These are phyloP conservation scores for Huntiella savannae DNA, from an alignment of 2,329 filamentous ascomycete species.

Conservation along the genomic window DNA sequence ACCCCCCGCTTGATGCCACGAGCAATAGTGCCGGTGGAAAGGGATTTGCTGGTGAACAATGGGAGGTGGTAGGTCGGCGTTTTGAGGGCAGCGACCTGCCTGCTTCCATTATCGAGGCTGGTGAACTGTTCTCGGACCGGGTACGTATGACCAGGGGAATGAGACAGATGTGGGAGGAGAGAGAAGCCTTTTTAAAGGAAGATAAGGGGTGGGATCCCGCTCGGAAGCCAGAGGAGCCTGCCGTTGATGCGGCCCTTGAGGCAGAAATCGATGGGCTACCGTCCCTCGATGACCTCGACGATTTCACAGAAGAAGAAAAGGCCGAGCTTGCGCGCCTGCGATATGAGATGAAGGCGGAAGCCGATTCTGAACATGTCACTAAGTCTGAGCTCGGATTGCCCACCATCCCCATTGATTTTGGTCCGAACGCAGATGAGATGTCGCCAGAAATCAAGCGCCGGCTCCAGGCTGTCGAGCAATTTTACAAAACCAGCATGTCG, in stretches of 20 bases:
- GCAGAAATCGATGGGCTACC: constrained; percentile 17
- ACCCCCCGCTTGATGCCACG: constrained; percentile 73
- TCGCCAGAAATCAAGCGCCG: constrained; percentile 41
- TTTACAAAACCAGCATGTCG: constrained; percentile 70
- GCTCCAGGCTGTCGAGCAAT: constrained; percentile 55
- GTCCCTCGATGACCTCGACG: constrained; percentile 25
- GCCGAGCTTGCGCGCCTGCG: constrained; percentile 24
- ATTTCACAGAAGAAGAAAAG: constrained; percentile 23
- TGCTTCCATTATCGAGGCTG: constrained; percentile 84
- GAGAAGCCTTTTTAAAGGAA: constrained; percentile 77
- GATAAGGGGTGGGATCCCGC: constrained; percentile 63
- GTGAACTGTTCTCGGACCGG: constrained; percentile 72
- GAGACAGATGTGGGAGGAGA: constrained; percentile 84
- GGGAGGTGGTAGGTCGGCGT: constrained; percentile 57
- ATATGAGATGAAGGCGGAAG: constrained; percentile 22
- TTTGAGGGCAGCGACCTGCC: constrained; percentile 94
- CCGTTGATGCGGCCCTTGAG: constrained; percentile 22
- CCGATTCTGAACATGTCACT: constrained; percentile 13
- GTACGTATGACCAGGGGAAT: constrained; percentile 85
- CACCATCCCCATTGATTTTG: constrained; percentile 19
- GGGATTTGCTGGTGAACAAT: constrained; percentile 62
- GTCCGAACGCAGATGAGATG: constrained; percentile 28
- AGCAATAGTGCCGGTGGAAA: constrained; percentile 87
- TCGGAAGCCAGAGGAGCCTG: constrained; percentile 16
- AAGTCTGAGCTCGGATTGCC: constrained; percentile 15